Percentiles rank a stretch among this genome's conserved stretches.
Evolutionary conservation across 1,284 basidiomycete genomes (phyloP).

Genomic region (Mixia osmundae): DNA sequence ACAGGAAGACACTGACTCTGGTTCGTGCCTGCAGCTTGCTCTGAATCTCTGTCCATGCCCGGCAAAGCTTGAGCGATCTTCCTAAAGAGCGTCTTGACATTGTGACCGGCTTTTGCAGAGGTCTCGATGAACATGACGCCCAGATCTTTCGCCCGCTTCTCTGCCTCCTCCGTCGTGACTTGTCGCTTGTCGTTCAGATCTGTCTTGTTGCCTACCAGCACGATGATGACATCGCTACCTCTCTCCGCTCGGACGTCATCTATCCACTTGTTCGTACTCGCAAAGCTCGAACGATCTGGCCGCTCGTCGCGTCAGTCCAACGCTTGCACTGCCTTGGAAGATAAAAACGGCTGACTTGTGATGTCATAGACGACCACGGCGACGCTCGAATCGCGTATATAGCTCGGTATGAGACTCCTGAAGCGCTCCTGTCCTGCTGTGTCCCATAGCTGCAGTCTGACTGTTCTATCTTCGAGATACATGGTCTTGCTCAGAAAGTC

Average conservation of each 20-base stretch:
- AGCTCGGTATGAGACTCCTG: conserved; percentile 90
- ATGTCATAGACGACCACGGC: conserved; percentile 98
- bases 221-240: conserved; percentile 95
- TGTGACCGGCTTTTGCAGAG: conserved; percentile 95
- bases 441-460: conserved; percentile 94
- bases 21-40: no score
- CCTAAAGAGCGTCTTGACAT: conserved; percentile 96
- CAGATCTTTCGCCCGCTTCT: conserved; percentile 72
- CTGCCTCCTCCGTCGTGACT: conserved; percentile 96
- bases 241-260: conserved; percentile 95
- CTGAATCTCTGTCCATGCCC: conserved; percentile 62
- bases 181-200: conserved; percentile 86
- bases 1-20: no score
- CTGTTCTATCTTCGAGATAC: conserved; percentile 97
- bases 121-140: conserved; percentile 99
- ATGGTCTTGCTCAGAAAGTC: conserved; percentile 99
- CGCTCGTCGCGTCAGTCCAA: background rate
- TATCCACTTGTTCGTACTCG: conserved; percentile 97
- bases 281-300: conserved; percentile 78
- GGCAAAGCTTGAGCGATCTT: conserved; percentile 97
- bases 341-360: conserved; percentile 43
- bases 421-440: conserved; percentile 97
- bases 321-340: background rate
- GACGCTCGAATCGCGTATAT: conserved; percentile 94
- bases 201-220: conserved; percentile 96